Percentiles rank a stretch among this genome's conserved stretches.
These are phyloP conservation scores for Candida insectorum DNA, from an alignment of 805 yeast species.

Conservation along the genomic window DNA sequence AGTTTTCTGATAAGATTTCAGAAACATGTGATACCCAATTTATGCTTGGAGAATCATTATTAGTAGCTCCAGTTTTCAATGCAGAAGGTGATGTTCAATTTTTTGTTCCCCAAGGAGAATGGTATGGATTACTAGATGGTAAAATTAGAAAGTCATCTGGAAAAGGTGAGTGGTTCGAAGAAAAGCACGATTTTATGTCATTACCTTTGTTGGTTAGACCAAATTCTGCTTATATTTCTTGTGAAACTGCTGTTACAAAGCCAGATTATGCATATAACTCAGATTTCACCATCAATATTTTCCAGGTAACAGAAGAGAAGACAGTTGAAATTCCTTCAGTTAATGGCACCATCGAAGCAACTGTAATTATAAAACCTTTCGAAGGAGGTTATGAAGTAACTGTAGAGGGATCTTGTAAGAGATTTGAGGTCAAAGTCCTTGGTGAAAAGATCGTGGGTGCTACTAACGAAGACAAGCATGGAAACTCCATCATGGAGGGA, in stretches of 20 bases:
- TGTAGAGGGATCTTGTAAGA: conserved; percentile 5
- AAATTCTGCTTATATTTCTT: conserved; percentile 19
- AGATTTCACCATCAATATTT: conserved; percentile 23
- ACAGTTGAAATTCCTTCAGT: conserved; percentile 18
- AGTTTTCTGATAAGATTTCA: conserved; percentile 25
- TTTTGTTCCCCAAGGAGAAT: conserved; percentile 28
- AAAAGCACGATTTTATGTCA: conserved; percentile 26
- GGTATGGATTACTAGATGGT: conserved; percentile 35
- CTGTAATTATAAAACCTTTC: conserved; percentile 3
- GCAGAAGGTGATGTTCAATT: conserved; percentile 26
- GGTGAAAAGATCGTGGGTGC: not conserved
- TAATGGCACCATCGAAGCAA: conserved; percentile 14
- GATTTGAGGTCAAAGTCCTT: conserved; percentile 12
- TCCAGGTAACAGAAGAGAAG: conserved; percentile 8
- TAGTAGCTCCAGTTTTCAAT: conserved; percentile 32
- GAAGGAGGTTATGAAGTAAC: conserved; percentile 12
- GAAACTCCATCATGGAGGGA: too few species aligned
- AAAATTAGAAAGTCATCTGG: conserved; percentile 19
- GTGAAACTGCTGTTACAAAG: conserved; percentile 4
- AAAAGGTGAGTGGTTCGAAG: conserved; percentile 22
- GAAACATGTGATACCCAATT: conserved; percentile 28
- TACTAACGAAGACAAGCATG: too few species aligned
- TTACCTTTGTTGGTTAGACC: conserved; percentile 28
- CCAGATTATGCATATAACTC: conserved; percentile 23
- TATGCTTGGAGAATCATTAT: conserved; percentile 28